Conservation (phyloP, 805 yeast genomes). For the Candida loeiensis region DNA sequence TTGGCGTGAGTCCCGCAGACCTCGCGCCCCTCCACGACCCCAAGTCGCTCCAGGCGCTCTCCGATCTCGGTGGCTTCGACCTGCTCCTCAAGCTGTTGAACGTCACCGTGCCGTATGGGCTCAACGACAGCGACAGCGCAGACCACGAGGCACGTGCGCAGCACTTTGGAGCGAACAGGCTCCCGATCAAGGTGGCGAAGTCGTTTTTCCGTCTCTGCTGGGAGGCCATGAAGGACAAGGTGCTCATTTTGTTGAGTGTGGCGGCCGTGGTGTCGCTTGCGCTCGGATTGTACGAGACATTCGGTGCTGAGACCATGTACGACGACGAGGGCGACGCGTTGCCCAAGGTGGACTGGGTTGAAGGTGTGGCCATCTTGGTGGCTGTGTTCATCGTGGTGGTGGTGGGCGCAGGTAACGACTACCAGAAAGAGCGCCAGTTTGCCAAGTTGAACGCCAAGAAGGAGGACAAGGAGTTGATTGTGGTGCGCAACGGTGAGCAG, state of each 20-base stretch:
- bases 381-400: conserved; percentile 88
- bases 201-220: conserved; percentile 64
- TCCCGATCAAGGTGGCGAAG: conserved; percentile 73
- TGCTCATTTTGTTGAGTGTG: conserved; percentile 71
- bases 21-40: conserved; percentile 59
- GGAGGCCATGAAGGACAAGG: conserved; percentile 89
- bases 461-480: conserved; percentile 76
- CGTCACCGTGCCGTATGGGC: conserved; percentile 41
- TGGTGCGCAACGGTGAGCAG: conserved; percentile 69
- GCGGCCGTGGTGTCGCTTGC: conserved; percentile 91
- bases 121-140: conserved; percentile 31
- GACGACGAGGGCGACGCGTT: conserved; percentile 74
- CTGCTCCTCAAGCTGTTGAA: conserved; percentile 27
- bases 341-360: conserved; percentile 96
- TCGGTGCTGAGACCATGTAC: conserved; percentile 74
- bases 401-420: conserved; percentile 95
- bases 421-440: conserved; percentile 93
- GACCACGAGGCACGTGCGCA: conserved; percentile 34
- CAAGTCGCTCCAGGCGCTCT: conserved; percentile 46
- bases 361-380: conserved; percentile 93
- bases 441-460: conserved; percentile 83
- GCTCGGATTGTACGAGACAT: conserved; percentile 86
- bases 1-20: conserved; percentile 21
- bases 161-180: conserved; percentile 63
- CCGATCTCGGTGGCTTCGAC: conserved; percentile 45